Evolutionary conservation across 176 grass and related monocot species (phyloP), one percentile per base, ranked within the genome.

Genomic region (Canna indica): DNA sequence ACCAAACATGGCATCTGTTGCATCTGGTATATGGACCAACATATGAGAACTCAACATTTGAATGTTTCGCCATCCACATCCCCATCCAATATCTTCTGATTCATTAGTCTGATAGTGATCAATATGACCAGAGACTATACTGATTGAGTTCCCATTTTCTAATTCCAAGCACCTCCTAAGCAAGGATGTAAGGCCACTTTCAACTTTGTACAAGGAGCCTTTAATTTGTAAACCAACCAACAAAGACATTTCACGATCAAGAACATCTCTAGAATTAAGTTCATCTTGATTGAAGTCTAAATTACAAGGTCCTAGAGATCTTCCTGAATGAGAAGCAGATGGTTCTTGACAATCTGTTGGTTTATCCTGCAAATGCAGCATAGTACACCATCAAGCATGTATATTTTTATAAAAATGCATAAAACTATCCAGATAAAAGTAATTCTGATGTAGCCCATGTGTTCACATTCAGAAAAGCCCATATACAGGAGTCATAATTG

Each of bases 51-150:
- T 83, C 39, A 91, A 36, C 78, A 91, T 96, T 80, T 96, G 93
- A 73, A 96, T 90, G 65, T 96, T 96, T 77, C 93, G 88, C 88
- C 85, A 96, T 50, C 93, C 93, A 75, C 93, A 96, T 22, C 88
- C 93, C 93, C 93, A 91, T n/a, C 93, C 93, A 83, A 73, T 57
- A 71, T 96, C 93, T 75, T 94, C 90, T 36, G 86, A 79, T 34
- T 73, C 32, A 75, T 83, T 76, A 14, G 76, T 96, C 82, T 96
- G 86, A 28, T 91, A 80, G 68, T 96, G 93, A 75, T 96, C 88
- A 13, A 91, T 24, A 69, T 81, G 47, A 16, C 83, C 74, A 11
- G 86, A 87, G 81, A 91, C 68, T 53, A 96, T 85, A 83, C 75
- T 85, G 68, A 77, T 86, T 22, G 50, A 85, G 7, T 68, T 56